A percentile compares a stretch with the other conserved stretches of the same genome.
phyloP scores from a whole-genome alignment of 352 stramenopile genomes.

The Albugo laibachii region DNA sequence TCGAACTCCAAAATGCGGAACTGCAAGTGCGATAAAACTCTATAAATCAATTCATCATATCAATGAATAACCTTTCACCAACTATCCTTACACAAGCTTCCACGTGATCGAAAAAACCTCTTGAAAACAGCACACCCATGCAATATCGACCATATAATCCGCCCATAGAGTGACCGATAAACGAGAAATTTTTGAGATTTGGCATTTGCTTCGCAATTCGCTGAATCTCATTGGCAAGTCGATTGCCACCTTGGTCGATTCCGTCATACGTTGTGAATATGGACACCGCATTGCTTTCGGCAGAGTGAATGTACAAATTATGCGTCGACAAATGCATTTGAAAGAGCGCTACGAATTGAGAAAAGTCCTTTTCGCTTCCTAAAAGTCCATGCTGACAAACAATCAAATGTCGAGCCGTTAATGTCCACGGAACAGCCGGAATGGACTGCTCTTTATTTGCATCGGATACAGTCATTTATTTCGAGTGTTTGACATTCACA shows the following conservation, averaged over 20 bases:
- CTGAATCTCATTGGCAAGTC: constrained; percentile 51
- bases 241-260: constrained; percentile 37
- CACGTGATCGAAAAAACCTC: constrained; percentile 46
- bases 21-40: constrained; percentile 68
- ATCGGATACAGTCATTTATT: too few species aligned
- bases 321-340: constrained; percentile 15
- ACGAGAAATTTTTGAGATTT: constrained; percentile 36
- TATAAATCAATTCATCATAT: constrained; percentile 8
- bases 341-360: constrained; percentile 30
- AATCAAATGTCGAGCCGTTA: constrained; percentile 20
- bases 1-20: constrained; percentile 56
- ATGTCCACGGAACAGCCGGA: too few species aligned
- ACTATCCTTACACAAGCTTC: constrained; percentile 33
- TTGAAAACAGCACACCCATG: constrained; percentile 33
- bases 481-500: too few species aligned
- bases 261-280: constrained; percentile 68
- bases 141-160: constrained; percentile 66
- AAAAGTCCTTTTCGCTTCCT: constrained; percentile 42
- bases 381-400: constrained; percentile 52
- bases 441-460: too few species aligned
- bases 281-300: constrained; percentile 21
- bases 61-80: neutral
- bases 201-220: constrained; percentile 30
- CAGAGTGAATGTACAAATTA: constrained; percentile 19
- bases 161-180: constrained; percentile 59